Base-by-base conservation (phyloP, 73 alveolate species). In the Paramecium bursaria region DNA sequence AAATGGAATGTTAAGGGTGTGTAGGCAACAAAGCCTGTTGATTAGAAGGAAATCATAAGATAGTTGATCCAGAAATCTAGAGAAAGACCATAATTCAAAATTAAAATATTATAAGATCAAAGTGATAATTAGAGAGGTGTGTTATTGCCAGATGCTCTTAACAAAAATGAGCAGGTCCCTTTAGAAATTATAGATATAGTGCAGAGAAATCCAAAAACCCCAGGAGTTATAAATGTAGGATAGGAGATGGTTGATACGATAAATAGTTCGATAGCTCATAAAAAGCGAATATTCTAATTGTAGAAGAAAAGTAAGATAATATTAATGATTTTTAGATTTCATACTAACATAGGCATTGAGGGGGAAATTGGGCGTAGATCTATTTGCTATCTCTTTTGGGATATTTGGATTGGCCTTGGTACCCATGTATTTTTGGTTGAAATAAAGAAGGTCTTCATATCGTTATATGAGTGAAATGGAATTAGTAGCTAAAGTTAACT, bases 1-100 rank as follows among this genome's bases (percentile, higher is more conserved):
- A 67, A 67, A 67, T 67, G 82, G n/a, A n/a, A n/a, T n/a, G n/a
- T n/a, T n/a, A n/a, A n/a, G 82, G 82, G 82, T 17, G 27, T 67
- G 17, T 3, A 57, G 15, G 50, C 26, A 14, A 3, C 27, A 57
- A 0, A 57, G n/a, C 26, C 17, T 25, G 2, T 1, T 7, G 4
- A 57, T 30, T 53, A 67, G 23, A 31, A n/a, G 21, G 1, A 0
- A 15, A 30, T 39, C 1, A 67, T 35, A 42, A 31, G 2, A 3
- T 67, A 67, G 55, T 67, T 19, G 22, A 26, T 15, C 14, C 42
- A 10, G 21, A 67, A 5, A 11, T 39, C 13, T 4, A 44, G 33
- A 67, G 44, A 67, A 67, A 39, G 50, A 42, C 17, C 82, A 53
- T 3, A 67, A 67, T 10, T 47, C 44, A 0, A 21, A 33, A 67